Evolutionary conservation across 257 asterid species (phyloP).

Genomic region (Gentiana straminea): DNA sequence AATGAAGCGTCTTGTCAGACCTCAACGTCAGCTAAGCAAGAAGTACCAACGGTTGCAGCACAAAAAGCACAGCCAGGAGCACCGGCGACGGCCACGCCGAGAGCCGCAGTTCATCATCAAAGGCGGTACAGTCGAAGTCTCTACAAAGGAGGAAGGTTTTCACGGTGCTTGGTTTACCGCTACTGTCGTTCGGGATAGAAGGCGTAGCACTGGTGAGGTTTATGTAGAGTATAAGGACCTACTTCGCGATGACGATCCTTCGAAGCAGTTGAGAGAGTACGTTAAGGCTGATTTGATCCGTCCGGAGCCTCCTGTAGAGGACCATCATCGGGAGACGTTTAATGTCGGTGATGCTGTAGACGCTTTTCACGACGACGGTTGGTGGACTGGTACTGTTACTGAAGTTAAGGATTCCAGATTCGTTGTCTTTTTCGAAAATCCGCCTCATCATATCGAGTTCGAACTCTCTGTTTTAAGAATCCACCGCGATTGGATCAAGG

Average conservation of each 20-base stretch:
- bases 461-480: slow-evolving; percentile 36
- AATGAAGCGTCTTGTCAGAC: slow-evolving; percentile 5
- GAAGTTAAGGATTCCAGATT: slow-evolving; percentile 21
- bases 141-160: slow-evolving; percentile 43
- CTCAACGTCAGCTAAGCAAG: neutral
- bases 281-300: slow-evolving; percentile 26
- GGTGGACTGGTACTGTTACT: slow-evolving; percentile 57
- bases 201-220: slow-evolving; percentile 4
- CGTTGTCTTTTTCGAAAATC: slow-evolving; percentile 34
- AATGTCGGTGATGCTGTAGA: slow-evolving; percentile 45
- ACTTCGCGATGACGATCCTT: slow-evolving; percentile 24
- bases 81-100: no score
- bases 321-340: slow-evolving; percentile 12
- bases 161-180: slow-evolving; percentile 36
- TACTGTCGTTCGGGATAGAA: slow-evolving; percentile 14
- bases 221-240: slow-evolving; percentile 40
- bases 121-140: slow-evolving; percentile 40
- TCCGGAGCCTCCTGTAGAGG: slow-evolving; percentile 35
- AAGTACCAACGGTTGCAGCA: neutral
- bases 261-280: slow-evolving; percentile 30
- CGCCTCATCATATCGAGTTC: slow-evolving; percentile 49
- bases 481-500: slow-evolving; percentile 56
- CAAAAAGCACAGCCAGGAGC: no score
- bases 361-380: slow-evolving; percentile 47
- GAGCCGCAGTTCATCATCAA: neutral